phyloP scores from a whole-genome alignment of 2,329 filamentous ascomycete species.

The Sclerotinia borealis region DNA sequence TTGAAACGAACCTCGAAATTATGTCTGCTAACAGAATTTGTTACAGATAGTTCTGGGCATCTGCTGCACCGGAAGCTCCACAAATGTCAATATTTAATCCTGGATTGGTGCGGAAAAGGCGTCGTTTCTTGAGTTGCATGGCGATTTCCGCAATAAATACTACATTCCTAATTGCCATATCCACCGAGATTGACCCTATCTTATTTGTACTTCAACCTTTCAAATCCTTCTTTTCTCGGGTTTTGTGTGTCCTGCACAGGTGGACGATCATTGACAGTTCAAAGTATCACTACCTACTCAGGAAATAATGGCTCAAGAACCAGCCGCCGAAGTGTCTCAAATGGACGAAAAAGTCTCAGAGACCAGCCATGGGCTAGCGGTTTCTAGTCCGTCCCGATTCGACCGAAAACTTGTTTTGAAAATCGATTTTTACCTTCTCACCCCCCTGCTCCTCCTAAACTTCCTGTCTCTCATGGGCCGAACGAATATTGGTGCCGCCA shows the following conservation, averaged over 20 bases:
- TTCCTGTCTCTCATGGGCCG: slow-evolving; percentile 20
- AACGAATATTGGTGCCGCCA: slow-evolving; percentile 14
- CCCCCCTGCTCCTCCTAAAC: slow-evolving; percentile 30
- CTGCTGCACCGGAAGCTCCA: neutral
- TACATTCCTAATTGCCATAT: neutral
- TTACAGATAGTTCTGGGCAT: neutral
- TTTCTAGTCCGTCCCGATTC: neutral
- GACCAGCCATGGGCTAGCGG: neutral
- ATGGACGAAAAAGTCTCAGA: neutral
- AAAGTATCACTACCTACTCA: neutral
- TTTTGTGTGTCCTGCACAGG: neutral
- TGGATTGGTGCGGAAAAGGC: neutral
- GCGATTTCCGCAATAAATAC: neutral
- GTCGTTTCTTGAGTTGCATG: neutral
- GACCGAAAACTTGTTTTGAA: slow-evolving; percentile 13
- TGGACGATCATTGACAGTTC: neutral
- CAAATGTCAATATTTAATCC: slow-evolving; percentile 3
- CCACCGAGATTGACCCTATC: neutral
- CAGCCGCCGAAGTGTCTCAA: neutral
- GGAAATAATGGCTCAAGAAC: neutral
- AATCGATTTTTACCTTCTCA: slow-evolving; percentile 18
- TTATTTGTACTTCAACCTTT: neutral
- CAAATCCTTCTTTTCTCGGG: neutral
- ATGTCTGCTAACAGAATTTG: neutral
- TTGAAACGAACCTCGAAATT: neutral